phyloP scores from a whole-genome alignment of 1,284 basidiomycete species.

The Coniophora puteana region DNA sequence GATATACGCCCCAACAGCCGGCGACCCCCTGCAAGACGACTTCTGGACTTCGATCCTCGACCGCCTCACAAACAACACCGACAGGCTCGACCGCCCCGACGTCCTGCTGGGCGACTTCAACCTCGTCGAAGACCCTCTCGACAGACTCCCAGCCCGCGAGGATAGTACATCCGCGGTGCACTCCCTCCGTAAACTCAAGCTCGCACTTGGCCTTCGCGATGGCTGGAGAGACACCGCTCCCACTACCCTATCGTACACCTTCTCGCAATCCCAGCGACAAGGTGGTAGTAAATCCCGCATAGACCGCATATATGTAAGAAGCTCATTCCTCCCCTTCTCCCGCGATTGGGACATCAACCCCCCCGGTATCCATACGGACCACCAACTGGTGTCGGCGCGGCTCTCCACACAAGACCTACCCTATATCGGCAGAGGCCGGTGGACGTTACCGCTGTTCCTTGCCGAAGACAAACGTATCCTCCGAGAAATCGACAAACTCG shows the following conservation, averaged over 20 bases:
- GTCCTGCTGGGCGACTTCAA: conserved; percentile 14
- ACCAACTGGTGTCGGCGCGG: conserved; percentile 1
- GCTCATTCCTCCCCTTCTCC: not conserved
- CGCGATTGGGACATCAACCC: not conserved
- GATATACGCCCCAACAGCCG: too few relatives aligned
- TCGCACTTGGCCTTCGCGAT: not conserved
- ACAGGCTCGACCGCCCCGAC: not conserved
- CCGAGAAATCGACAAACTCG: not conserved
- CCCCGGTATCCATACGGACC: not conserved
- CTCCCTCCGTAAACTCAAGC: not conserved
- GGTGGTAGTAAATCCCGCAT: conserved; percentile 1
- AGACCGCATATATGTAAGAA: not conserved
- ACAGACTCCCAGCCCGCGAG: not conserved
- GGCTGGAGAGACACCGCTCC: not conserved
- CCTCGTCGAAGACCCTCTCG: conserved; percentile 3
- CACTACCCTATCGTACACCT: not conserved
- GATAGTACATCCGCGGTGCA: not conserved
- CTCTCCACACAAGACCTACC: not conserved
- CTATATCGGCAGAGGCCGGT: conserved; percentile 2
- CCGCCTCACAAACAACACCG: fast-evolving
- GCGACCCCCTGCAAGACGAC: not conserved
- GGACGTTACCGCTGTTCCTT: not conserved
- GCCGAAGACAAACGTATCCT: not conserved
- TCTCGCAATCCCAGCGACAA: not conserved
- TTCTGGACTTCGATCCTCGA: conserved; percentile 4